Evolutionary conservation across 352 stramenopile species (phyloP).

Genomic region (Pythium myriotylum): DNA sequence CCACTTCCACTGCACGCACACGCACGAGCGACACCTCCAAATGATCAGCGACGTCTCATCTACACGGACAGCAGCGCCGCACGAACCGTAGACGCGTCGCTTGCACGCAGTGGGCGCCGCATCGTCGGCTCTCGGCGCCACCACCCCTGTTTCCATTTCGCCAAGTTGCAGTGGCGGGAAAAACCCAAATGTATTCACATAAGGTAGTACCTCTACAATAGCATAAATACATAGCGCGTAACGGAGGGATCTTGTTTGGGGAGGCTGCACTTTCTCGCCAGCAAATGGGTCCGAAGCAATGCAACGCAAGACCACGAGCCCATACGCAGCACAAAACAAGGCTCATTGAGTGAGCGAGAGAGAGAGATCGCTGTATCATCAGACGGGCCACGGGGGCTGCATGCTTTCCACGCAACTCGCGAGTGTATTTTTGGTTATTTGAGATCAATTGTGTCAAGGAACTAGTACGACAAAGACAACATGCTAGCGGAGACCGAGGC

Average conservation of each 20-base stretch:
- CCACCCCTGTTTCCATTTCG: background rate
- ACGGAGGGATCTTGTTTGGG: background rate
- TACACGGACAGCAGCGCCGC: background rate
- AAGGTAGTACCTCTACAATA: background rate
- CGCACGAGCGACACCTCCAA: background rate
- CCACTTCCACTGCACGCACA: conserved; percentile 51
- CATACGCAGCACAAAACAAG: no score
- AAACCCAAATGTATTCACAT: background rate
- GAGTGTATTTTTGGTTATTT: no score
- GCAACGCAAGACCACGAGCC: no score
- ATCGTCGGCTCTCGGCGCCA: background rate
- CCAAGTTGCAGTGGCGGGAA: conserved; percentile 6
- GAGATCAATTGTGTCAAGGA: no score
- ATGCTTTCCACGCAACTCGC: no score
- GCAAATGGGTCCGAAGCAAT: no score
- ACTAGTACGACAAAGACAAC: no score
- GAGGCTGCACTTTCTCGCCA: no score
- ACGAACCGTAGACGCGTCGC: conserved; percentile 14
- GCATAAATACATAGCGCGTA: background rate
- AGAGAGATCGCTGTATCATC: no score
- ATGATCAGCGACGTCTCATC: background rate
- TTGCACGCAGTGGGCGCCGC: background rate
- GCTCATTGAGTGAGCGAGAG: no score
- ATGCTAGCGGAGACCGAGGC: no score
- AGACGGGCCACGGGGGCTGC: no score